Evolutionary conservation across 2,329 filamentous ascomycete genomes (phyloP), one percentile per base, ranked within the genome.

Genomic region (Monosporascus sp.): DNA sequence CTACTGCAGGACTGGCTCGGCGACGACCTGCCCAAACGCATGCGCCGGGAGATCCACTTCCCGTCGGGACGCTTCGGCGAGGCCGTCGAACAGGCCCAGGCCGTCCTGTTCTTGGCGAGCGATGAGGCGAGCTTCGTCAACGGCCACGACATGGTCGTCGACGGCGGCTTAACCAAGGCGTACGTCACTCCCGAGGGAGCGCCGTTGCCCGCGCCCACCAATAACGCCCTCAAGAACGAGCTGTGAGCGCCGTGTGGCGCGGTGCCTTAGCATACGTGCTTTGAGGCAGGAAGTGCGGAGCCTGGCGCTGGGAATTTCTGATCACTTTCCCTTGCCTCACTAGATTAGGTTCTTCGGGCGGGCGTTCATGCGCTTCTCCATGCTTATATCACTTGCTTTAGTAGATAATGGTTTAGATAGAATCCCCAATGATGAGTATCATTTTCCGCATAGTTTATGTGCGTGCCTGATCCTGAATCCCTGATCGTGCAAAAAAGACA

Each of bases 91-190:
- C 91, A 96, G 76, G 91, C 91, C 0, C 88, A 95, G 58, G 91
- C 89, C 6, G 91, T 96, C 1, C 68, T 96, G 7, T 96, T 96
- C 75, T 73, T 96, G 55, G 90, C 90, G 8, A 91, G 86, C 60
- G 90, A 96, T 61, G 90, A 96, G 76, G 85, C 87, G 65, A 90
- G 88, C 76, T 96, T 95, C 64, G 88, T 96, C 65, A 96, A 94
- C 60, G 91, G 89, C 11, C 87, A 84, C 54, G 94, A 97, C 68
- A 96, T 97, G 74, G 87, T 96, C 5, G 91, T 97, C 25, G 94
- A 99, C 65, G 94, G 94, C 54, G 93, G 93, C 55, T 90, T 99
- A 89, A 93, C 85, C 65, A 96, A 89, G 79, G 89, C 91, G 45
- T 97, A 97, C 70, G 84, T 88, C 27, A 88, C 84, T 1, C 74